These are phyloP conservation scores for Sporothrix globosa DNA, from an alignment of 2,329 filamentous ascomycete species.

Conservation along the genomic window DNA sequence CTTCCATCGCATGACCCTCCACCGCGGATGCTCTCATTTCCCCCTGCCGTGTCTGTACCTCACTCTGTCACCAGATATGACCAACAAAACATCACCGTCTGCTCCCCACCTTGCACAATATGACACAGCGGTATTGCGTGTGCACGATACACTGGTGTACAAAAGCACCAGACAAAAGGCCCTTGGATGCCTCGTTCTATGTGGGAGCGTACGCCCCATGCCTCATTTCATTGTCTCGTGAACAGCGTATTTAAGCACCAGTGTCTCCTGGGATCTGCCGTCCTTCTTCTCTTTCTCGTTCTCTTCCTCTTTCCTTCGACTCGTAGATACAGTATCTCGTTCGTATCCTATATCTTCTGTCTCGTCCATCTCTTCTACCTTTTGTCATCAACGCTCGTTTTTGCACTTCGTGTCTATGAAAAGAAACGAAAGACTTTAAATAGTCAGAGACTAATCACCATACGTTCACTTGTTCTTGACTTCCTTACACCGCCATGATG, in stretches of 20 bases:
- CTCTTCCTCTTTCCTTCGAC: neutral
- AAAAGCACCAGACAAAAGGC: neutral
- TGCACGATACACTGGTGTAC: neutral
- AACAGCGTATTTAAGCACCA: slow-evolving; percentile 10
- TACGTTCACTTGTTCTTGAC: neutral
- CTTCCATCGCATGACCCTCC: slow-evolving; percentile 13
- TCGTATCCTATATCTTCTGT: no score
- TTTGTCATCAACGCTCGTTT: neutral
- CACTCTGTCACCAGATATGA: neutral
- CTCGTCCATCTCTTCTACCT: neutral
- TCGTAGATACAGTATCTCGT: neutral
- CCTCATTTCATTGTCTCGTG: neutral
- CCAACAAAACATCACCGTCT: neutral
- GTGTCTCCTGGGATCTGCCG: neutral
- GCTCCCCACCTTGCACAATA: slow-evolving; percentile 13
- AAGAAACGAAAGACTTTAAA: neutral
- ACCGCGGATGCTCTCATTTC: slow-evolving; percentile 18
- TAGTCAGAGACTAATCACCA: neutral
- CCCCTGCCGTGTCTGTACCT: slow-evolving; percentile 23
- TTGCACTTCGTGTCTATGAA: neutral
- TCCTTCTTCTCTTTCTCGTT: neutral
- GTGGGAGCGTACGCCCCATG: neutral
- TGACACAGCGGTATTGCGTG: slow-evolving; percentile 1
- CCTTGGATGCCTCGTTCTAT: neutral
- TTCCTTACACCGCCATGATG: neutral